Conservation (phyloP, 148 eudicot species). For the Beta vulgaris region DNA sequence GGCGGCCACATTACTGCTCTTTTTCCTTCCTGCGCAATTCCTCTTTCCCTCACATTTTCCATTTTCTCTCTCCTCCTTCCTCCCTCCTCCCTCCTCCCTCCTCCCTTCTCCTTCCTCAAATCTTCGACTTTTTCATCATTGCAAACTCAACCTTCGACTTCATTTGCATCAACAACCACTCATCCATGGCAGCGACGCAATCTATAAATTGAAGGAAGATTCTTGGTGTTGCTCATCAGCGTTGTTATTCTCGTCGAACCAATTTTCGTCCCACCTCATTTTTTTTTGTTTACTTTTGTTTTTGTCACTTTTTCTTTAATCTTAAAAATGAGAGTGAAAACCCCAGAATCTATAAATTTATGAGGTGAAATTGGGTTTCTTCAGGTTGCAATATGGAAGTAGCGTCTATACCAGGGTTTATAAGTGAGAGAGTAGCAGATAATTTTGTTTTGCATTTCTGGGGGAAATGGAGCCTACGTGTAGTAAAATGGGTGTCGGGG, state of each 20-base stretch:
- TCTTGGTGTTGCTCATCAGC: constrained; percentile 32
- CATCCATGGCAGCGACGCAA: no score
- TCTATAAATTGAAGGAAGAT: constrained; percentile 52
- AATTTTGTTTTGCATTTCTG: constrained; percentile 18
- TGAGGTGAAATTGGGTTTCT: background rate
- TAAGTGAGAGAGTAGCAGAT: background rate
- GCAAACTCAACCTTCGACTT: no score
- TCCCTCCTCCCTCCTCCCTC: no score
- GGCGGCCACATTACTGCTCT: no score
- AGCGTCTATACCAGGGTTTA: constrained; percentile 9
- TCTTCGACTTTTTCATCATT: no score
- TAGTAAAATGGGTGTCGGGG: constrained; percentile 17
- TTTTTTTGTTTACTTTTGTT: background rate
- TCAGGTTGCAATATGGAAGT: background rate
- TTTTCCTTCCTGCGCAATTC: no score
- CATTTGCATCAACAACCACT: no score
- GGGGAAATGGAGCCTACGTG: constrained; percentile 15
- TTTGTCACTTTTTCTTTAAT: background rate
- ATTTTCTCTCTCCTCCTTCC: no score
- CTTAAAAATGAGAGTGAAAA: background rate
- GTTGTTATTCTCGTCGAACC: constrained; percentile 19
- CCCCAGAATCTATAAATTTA: background rate
- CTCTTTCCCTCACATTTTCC: no score
- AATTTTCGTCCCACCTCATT: constrained; percentile 54
- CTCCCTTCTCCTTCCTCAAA: no score